phyloP scores from a whole-genome alignment of 805 yeast species.

The Candida sithepensis region DNA sequence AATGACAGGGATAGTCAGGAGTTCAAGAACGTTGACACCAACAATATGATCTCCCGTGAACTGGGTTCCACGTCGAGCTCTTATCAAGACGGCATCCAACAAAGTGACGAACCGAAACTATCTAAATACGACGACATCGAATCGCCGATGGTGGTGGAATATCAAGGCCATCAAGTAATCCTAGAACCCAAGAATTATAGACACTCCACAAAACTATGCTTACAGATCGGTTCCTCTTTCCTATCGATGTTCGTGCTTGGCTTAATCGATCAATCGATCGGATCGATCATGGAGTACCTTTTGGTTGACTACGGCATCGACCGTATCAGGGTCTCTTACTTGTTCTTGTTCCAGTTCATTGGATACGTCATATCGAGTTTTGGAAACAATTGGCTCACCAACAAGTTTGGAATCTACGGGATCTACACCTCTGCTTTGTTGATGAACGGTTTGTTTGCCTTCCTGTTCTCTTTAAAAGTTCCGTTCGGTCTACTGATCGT shows the following conservation, averaged over 20 bases:
- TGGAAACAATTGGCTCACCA: conserved; percentile 40
- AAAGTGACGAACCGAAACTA: not conserved
- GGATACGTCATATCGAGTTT: conserved; percentile 58
- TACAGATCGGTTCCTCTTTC: conserved; percentile 41
- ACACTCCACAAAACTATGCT: conserved; percentile 34
- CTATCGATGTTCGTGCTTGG: conserved; percentile 47
- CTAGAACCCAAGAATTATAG: conserved; percentile 41
- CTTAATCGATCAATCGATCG: conserved; percentile 56
- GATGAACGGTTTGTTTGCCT: conserved; percentile 5
- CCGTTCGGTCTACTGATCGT: conserved; percentile 39
- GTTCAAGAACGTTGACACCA: not conserved
- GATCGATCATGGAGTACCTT: conserved; percentile 53
- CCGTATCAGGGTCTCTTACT: conserved; percentile 44
- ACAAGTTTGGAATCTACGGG: conserved; percentile 45
- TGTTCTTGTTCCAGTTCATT: conserved; percentile 48
- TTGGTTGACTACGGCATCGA: conserved; percentile 44
- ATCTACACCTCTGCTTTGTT: conserved; percentile 31
- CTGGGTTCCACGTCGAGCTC: too few species aligned
- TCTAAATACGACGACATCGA: not conserved
- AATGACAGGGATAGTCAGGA: not conserved
- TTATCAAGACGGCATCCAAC: too few species aligned
- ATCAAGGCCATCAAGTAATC: conserved; percentile 21
- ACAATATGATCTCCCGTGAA: too few species aligned
- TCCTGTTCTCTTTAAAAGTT: conserved; percentile 36
- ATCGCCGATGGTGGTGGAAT: conserved; percentile 7